phyloP scores from a whole-genome alignment of 495 filamentous ascomycete species.

The Entonaema liquescens region DNA sequence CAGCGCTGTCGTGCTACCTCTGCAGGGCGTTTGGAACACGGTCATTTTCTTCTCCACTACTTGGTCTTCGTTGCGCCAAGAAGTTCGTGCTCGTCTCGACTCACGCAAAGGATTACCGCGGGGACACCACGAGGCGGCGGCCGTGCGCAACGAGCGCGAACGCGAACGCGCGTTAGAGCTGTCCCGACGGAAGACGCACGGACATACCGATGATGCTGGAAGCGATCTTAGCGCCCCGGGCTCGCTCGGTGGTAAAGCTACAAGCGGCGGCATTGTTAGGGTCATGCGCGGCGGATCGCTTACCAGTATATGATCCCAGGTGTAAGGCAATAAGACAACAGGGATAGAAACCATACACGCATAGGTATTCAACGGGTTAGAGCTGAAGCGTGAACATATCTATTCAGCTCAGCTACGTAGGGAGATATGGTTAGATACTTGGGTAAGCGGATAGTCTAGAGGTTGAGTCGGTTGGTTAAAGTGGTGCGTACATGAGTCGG shows the following conservation, averaged over 20 bases:
- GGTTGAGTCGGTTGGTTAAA: background rate
- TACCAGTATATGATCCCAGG: background rate
- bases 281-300: constrained; percentile 39
- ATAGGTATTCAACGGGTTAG: background rate
- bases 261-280: constrained; percentile 26
- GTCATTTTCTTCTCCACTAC: constrained; percentile 77
- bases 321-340: background rate
- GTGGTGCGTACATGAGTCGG: background rate
- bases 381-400: background rate
- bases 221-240: constrained; percentile 40
- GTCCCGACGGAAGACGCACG: constrained; percentile 27
- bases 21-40: constrained; percentile 87
- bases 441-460: background rate
- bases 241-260: constrained; percentile 12
- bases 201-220: constrained; percentile 29
- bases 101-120: constrained; percentile 30
- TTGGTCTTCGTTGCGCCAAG: constrained; percentile 48
- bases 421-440: background rate
- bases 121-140: constrained; percentile 65
- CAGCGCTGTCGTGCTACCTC: constrained; percentile 77
- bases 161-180: constrained; percentile 77
- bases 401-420: background rate
- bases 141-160: constrained; percentile 79
- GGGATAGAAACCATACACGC: background rate
- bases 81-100: constrained; percentile 36